Evolutionary conservation across 2,329 filamentous ascomycete genomes (phyloP).

Genomic region (Botryotinia narcissicola): DNA sequence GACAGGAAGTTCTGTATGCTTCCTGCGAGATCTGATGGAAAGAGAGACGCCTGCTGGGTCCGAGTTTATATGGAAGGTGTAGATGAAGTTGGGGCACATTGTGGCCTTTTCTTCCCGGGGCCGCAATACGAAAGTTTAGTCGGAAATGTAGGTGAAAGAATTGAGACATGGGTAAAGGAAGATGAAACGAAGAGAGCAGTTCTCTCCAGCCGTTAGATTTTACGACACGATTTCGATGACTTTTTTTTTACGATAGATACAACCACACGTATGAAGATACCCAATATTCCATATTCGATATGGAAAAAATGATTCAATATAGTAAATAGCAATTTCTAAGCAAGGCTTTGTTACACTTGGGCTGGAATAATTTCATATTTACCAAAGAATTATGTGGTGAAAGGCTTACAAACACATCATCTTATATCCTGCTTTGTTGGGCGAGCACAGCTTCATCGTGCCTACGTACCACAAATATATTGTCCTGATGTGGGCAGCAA

Average conservation of each 20-base stretch:
- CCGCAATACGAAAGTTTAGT: slow-evolving; percentile 74
- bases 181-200: slow-evolving; percentile 44
- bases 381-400: not conserved
- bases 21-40: slow-evolving; percentile 54
- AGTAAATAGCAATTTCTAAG: not conserved
- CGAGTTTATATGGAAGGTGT: slow-evolving; percentile 77
- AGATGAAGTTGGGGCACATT: slow-evolving; percentile 84
- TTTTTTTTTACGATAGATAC: not conserved
- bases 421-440: not conserved
- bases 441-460: not conserved
- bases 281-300: not conserved
- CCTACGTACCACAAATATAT: not conserved
- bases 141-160: slow-evolving; percentile 66
- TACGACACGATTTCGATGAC: not conserved
- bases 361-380: slow-evolving; percentile 7
- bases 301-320: not conserved
- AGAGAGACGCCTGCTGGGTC: slow-evolving; percentile 70
- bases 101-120: slow-evolving; percentile 72
- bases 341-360: slow-evolving; percentile 5
- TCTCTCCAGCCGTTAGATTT: slow-evolving; percentile 6
- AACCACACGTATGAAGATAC: not conserved
- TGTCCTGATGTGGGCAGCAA: not conserved
- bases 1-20: slow-evolving; percentile 73
- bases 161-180: slow-evolving; percentile 69
- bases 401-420: not conserved